Evolutionary conservation across 805 yeast species (phyloP).

Genomic region (Deakozyma indianensis): DNA sequence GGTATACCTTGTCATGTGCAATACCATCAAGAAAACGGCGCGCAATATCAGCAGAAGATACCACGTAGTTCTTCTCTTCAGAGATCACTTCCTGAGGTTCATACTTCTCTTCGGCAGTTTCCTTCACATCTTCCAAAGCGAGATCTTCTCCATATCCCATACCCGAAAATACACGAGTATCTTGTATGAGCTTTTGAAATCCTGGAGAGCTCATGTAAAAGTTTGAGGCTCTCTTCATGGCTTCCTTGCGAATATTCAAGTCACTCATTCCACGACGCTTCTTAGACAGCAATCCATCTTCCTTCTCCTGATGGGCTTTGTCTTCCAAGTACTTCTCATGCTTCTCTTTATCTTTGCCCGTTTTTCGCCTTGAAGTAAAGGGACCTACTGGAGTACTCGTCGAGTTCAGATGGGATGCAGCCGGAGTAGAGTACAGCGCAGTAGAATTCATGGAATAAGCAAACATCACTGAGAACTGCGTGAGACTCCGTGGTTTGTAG

Average conservation of each 20-base stretch:
- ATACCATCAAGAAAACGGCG: not conserved
- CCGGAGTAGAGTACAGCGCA: not conserved
- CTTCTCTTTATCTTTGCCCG: not conserved
- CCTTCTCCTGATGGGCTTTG: not conserved
- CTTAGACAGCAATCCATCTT: not conserved
- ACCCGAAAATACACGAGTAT: not conserved
- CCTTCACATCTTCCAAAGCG: not conserved
- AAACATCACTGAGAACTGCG: not conserved
- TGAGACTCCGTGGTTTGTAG: not conserved
- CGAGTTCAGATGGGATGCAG: not conserved
- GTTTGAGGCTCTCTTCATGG: not conserved
- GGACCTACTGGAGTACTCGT: not conserved
- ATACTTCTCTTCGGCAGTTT: not conserved
- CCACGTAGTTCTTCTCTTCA: not conserved
- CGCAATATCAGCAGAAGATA: not conserved
- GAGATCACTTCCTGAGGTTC: not conserved
- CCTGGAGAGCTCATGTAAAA: not conserved
- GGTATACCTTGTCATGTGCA: not conserved
- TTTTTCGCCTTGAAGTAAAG: not conserved
- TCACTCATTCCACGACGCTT: not conserved
- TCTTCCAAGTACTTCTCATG: not conserved
- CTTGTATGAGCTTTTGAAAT: not conserved
- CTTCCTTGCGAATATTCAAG: not conserved
- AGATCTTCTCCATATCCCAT: not conserved
- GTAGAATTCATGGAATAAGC: not conserved